A percentile compares a stretch with the other conserved stretches of the same genome.
Evolutionary conservation across 345 rosid genomes (phyloP).

Genomic region (Lenwebbia sp.): DNA sequence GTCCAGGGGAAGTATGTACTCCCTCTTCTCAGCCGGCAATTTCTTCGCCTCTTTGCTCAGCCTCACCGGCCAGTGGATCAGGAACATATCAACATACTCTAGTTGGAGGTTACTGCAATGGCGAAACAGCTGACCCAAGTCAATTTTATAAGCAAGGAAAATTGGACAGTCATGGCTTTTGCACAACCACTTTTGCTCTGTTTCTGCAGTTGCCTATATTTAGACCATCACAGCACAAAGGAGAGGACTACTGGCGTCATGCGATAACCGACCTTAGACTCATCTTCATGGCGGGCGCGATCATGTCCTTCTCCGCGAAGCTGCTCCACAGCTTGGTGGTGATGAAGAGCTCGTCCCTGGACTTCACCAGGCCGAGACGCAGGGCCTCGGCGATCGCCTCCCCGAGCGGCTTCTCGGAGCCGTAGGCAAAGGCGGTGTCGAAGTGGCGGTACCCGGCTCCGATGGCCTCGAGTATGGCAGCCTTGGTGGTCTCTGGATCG

Average conservation of each 20-base stretch:
- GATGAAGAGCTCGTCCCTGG: conserved; percentile 20
- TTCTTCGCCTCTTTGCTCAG: conserved; percentile 4
- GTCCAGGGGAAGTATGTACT: conserved; percentile 10
- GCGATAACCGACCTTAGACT: conserved; percentile 5
- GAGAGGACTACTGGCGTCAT: background rate
- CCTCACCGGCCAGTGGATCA: conserved; percentile 21
- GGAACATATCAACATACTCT: conserved; percentile 21
- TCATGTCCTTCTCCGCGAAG: conserved; percentile 5
- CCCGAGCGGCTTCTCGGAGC: conserved; percentile 11
- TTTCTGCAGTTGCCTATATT: background rate
- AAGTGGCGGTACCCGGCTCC: conserved; percentile 18
- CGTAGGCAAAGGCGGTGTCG: conserved; percentile 8
- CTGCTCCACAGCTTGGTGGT: conserved; percentile 15
- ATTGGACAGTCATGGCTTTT: background rate
- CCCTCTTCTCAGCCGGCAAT: background rate
- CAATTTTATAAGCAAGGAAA: background rate
- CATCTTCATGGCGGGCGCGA: conserved; percentile 13
- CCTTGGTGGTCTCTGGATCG: conserved; percentile 4
- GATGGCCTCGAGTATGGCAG: conserved; percentile 14
- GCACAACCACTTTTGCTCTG: background rate
- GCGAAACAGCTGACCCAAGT: background rate
- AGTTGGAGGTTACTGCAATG: conserved; percentile 12
- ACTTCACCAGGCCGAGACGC: conserved; percentile 14
- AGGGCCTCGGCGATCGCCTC: conserved; percentile 14
- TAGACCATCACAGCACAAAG: background rate